Percentiles rank a stretch among this genome's conserved stretches.
Evolutionary conservation across 768 basidiomycete genomes (phyloP).

Genomic region (Asterophora lycoperdoides): DNA sequence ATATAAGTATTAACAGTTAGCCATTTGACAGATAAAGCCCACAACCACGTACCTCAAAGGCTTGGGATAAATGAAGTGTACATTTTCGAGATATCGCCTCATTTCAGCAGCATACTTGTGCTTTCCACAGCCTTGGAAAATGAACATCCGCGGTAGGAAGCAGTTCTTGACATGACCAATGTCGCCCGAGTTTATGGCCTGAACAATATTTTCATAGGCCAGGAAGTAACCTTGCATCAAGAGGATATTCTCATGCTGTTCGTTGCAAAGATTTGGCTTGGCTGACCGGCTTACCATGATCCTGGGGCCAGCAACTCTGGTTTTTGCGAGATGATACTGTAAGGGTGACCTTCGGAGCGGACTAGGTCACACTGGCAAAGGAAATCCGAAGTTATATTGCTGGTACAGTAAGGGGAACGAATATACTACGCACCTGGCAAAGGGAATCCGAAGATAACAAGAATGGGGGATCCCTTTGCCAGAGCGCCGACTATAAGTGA

Average conservation of each 20-base stretch:
- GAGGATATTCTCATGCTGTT: slow-evolving; percentile 27
- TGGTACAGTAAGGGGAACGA: no score
- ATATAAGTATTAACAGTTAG: background rate
- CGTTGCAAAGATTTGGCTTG: slow-evolving; percentile 15
- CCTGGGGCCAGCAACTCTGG: no score
- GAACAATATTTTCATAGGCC: slow-evolving; percentile 32
- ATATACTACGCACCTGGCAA: no score
- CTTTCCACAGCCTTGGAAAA: slow-evolving; percentile 25
- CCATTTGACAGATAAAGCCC: background rate
- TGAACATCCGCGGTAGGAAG: slow-evolving; percentile 20
- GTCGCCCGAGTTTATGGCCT: slow-evolving; percentile 29
- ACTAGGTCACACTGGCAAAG: no score
- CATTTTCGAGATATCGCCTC: slow-evolving; percentile 19
- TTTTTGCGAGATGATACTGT: no score
- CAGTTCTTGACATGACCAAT: slow-evolving; percentile 24
- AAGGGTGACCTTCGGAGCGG: no score
- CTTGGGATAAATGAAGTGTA: slow-evolving; percentile 22
- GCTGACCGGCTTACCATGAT: slow-evolving; percentile 12
- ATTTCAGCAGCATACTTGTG: no score
- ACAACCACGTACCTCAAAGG: slow-evolving; percentile 2
- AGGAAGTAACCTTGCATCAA: slow-evolving; percentile 27
- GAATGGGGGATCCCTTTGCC: no score
- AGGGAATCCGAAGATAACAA: no score
- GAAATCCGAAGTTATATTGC: no score
- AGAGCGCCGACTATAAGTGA: no score